These are phyloP conservation scores for Dendrobium huoshanense DNA, from an alignment of 106 monocot genomes.

Conservation along the genomic window DNA sequence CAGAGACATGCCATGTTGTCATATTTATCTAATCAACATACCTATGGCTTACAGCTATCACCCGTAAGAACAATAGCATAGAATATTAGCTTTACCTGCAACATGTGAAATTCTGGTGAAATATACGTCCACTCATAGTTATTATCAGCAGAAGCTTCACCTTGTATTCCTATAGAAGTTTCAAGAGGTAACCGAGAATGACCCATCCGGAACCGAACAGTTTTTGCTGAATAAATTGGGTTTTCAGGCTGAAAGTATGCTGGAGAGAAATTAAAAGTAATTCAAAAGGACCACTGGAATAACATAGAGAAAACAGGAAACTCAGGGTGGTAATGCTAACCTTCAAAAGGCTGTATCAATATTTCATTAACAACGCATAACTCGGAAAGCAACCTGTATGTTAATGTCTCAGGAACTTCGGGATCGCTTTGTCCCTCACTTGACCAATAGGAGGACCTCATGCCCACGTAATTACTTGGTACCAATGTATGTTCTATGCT, in stretches of 20 bases:
- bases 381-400: conserved; percentile 48
- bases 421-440: conserved; percentile 63
- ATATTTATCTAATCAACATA: neutral
- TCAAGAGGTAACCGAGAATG: conserved; percentile 8
- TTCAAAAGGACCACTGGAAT: neutral
- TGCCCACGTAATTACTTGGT: conserved; percentile 25
- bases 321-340: conserved; percentile 24
- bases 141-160: conserved; percentile 9
- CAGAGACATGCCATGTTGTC: neutral
- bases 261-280: conserved; percentile 12
- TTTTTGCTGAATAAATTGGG: conserved; percentile 69
- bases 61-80: neutral
- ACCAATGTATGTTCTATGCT: conserved; percentile 67
- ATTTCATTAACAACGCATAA: conserved; percentile 67
- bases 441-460: conserved; percentile 85
- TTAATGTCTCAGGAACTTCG: conserved; percentile 56
- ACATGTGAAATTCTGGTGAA: conserved; percentile 64
- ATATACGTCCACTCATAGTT: conserved; percentile 55
- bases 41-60: neutral
- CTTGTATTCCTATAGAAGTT: neutral
- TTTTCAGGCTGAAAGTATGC: conserved; percentile 54
- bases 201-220: conserved; percentile 64
- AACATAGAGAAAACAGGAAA: neutral
- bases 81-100: conserved; percentile 30
- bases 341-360: conserved; percentile 72